Evolutionary conservation across 371 early-diverging fungal genomes (phyloP), one percentile per base, ranked within the genome.

Genomic region (Chytridium lagenaria): DNA sequence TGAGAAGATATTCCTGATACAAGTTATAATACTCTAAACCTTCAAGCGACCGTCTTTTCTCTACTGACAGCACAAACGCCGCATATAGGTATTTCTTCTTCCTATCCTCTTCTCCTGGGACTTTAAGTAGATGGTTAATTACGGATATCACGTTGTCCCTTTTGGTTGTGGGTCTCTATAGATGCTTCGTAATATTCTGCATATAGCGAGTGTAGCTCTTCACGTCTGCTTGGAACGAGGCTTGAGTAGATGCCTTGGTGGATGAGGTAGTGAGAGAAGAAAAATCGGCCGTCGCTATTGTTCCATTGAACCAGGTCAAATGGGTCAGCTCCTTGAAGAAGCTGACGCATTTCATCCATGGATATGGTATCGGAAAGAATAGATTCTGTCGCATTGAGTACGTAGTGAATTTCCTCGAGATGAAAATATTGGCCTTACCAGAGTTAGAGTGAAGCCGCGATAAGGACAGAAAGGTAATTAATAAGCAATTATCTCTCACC

Each of bases 211-310:
- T 64, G 65, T 22, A 75, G 30, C 22, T 26, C 30, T 22, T 70
- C 70, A 39, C 67, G 22, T n/a, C 66, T 52, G n/a, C 67, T 50
- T 26, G 75, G 75, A 19, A 71, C 59, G 49, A 75, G 33, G 19
- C 50, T 66, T 2, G 33, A 31, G 1, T 50, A 31, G 37, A 75
- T 75, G 0, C 52, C 71, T 71, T 75, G 75, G 31, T 70, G 59
- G 31, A 75, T 66, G n/a, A 75, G 50, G 50, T 59, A 75, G 40
- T 75, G 75, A 15, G 67, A 70, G 50, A 75, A 75, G 33, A 33
- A 19, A 22, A 65, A 44, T 31, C 44, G 39, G 37, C 30, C 26
- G n/a, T 36, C 38, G 23, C 16, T 3, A 34, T 38, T 31, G 33
- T 61, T 52, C 55, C 31, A 31, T 34, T 61, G 36, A 66, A 66